Evolutionary conservation across 2,329 filamentous ascomycete species (phyloP).

Genomic region (Pestalotiopsis fici): DNA sequence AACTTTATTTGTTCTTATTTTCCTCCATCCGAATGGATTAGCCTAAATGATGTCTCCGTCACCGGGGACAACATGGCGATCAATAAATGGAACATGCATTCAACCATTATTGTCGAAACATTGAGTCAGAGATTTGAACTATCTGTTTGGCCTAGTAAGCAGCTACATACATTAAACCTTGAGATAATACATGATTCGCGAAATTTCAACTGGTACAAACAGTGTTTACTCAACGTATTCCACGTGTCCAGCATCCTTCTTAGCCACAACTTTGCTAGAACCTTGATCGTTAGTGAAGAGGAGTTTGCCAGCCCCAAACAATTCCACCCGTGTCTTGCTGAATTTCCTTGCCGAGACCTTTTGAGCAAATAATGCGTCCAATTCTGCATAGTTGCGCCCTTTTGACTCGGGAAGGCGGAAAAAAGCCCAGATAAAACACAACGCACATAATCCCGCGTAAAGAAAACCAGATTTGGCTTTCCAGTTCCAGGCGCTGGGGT

Average conservation of each 20-base stretch:
- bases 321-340: constrained; percentile 16
- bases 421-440: constrained; percentile 47
- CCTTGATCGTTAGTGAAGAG: neutral
- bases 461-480: constrained; percentile 44
- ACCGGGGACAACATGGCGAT: too few species aligned
- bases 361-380: constrained; percentile 52
- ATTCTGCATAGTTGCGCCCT: constrained; percentile 51
- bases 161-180: too few species aligned
- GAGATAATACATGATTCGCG: neutral
- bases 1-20: too few species aligned
- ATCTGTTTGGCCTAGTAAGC: too few species aligned
- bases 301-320: constrained; percentile 22
- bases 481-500: constrained; percentile 37
- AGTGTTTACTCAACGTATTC: neutral
- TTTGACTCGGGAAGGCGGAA: constrained; percentile 54
- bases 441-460: constrained; percentile 43
- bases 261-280: neutral
- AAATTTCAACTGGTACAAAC: neutral
- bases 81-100: too few species aligned
- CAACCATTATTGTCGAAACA: too few species aligned
- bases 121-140: too few species aligned
- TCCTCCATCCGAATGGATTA: too few species aligned
- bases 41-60: too few species aligned
- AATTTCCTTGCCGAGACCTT: constrained; percentile 40
- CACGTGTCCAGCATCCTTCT: neutral